Evolutionary conservation across 139 green algal genomes (phyloP), one percentile per base, ranked within the genome.

Genomic region (Yamagishiella unicocca): DNA sequence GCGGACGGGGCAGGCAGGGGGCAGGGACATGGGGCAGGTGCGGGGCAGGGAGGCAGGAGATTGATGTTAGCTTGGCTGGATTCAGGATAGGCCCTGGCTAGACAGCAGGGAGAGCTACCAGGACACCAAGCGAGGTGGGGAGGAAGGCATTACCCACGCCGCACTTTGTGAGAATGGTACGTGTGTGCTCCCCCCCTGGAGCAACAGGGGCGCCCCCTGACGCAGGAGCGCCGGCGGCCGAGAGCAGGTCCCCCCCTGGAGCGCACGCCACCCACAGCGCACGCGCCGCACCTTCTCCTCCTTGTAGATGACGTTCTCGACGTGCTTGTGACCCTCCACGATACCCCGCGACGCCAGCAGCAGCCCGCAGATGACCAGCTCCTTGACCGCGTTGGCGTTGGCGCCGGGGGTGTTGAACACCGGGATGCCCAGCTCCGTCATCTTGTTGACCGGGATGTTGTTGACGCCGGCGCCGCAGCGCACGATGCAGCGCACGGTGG

Each of bases 361-460:
- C 80, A 94, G 86, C 1, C 58, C 42, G 79, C 91, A 94, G 37
- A 94, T 81, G 24, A 93, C 89, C 29, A 94, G 87, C 76, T 94
- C 91, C 84, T 93, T 94, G 37, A 94, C 91, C 19, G 91, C 89
- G 62, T 94, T 94, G 33, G 91, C 91, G 83, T 94, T 94, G 61
- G 91, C 91, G 14, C 91, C 91, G 38, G 91, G 91, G 1, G 91
- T 94, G 89, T 94, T 94, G 80, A 94, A 94, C 53, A 94, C 91
- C 10, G 91, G 91, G 62, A 94, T 94, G 82, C 91, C 91, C 53
- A 88, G 82, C 87, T 94, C 91, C 19, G 89, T 93, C 91, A 94
- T 94, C 72, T 91, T 89, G 31, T 72, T 62, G 7, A 93, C 89
- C 29, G 89, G 89, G 78, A 93, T 93, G 88, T 94, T 94, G 87